Percentiles rank a stretch among this genome's conserved stretches.
Evolutionary conservation across 768 basidiomycete species (phyloP).

Genomic region (Coprinopsis marcescibilis): DNA sequence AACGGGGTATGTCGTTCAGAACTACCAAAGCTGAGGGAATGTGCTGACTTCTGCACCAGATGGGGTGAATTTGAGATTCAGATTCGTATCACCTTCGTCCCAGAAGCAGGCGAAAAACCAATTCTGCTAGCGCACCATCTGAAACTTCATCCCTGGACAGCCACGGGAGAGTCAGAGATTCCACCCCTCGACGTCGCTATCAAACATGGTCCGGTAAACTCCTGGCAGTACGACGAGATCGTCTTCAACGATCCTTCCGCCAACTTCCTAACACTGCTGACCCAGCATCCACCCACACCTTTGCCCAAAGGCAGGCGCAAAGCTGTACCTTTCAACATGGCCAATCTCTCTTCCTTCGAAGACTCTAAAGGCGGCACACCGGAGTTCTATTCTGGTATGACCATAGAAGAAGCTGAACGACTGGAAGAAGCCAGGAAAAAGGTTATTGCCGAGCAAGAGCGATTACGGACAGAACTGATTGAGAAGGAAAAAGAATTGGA

Average conservation of each 20-base stretch:
- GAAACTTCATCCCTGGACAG: conserved; percentile 88
- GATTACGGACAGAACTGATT: conserved; percentile 58
- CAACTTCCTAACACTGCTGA: conserved; percentile 76
- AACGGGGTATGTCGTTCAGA: conserved; percentile 65
- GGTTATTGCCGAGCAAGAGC: conserved; percentile 72
- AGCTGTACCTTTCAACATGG: conserved; percentile 68
- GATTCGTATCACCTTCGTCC: conserved; percentile 84
- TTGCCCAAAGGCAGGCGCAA: conserved; percentile 58
- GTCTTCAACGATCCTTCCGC: conserved; percentile 94
- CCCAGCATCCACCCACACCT: conserved; percentile 76
- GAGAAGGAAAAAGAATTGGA: conserved; percentile 83
- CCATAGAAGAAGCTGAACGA: conserved; percentile 77
- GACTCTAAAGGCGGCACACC: conserved; percentile 65
- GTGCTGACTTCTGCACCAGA: conserved; percentile 30
- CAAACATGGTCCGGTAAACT: conserved; percentile 76
- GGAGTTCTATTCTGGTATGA: conserved; percentile 83
- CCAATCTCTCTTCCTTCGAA: conserved; percentile 57
- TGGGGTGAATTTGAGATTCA: conserved; percentile 99
- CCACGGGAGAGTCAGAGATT: conserved; percentile 56
- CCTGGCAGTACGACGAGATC: conserved; percentile 99
- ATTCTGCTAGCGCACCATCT: conserved; percentile 87
- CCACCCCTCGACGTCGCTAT: conserved; percentile 62
- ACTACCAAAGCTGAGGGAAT: conserved; percentile 1
- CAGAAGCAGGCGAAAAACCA: conserved; percentile 89
- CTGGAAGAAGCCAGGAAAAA: conserved; percentile 71